A percentile compares a stretch with the other conserved stretches of the same genome.
These are phyloP conservation scores for Fusarium multiceps DNA, from an alignment of 2,329 filamentous ascomycete species.

Conservation along the genomic window DNA sequence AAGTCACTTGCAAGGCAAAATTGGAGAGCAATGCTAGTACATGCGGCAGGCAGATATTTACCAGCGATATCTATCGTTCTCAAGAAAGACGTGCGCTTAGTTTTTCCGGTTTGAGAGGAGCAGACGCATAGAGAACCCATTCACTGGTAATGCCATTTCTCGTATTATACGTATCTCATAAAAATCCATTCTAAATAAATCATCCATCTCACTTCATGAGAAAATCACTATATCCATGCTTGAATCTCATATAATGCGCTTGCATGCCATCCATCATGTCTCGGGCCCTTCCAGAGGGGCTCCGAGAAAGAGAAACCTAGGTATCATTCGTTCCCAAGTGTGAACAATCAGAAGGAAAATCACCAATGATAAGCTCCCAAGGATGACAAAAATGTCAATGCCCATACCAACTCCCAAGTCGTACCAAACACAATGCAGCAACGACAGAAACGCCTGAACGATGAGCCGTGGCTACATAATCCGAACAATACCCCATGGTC, in stretches of 20 bases:
- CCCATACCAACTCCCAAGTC: conserved; percentile 45
- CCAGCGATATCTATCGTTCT: neutral
- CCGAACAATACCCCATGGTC: conserved; percentile 14
- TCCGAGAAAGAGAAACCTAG: conserved; percentile 39
- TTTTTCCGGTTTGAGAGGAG: neutral
- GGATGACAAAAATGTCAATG: conserved; percentile 26
- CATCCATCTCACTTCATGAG: conserved; percentile 27
- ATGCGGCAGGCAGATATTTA: neutral
- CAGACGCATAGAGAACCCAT: neutral
- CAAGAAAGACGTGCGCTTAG: neutral
- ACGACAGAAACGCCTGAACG: conserved; percentile 46
- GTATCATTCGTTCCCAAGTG: conserved; percentile 43
- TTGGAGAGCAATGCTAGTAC: neutral
- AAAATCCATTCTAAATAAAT: conserved; percentile 44
- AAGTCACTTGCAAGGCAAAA: neutral
- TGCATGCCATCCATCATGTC: conserved; percentile 35
- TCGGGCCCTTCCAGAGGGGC: conserved; percentile 42
- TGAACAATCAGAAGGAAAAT: conserved; percentile 30
- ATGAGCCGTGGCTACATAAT: conserved; percentile 40
- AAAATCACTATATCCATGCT: conserved; percentile 11
- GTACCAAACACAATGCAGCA: conserved; percentile 42
- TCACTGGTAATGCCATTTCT: conserved; percentile 38
- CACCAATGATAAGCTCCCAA: conserved; percentile 28
- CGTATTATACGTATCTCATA: conserved; percentile 41
- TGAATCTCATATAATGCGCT: conserved; percentile 23